Conservation (phyloP, 2,329 filamentous ascomycete genomes). For the Cucurbitaria berberidis region DNA sequence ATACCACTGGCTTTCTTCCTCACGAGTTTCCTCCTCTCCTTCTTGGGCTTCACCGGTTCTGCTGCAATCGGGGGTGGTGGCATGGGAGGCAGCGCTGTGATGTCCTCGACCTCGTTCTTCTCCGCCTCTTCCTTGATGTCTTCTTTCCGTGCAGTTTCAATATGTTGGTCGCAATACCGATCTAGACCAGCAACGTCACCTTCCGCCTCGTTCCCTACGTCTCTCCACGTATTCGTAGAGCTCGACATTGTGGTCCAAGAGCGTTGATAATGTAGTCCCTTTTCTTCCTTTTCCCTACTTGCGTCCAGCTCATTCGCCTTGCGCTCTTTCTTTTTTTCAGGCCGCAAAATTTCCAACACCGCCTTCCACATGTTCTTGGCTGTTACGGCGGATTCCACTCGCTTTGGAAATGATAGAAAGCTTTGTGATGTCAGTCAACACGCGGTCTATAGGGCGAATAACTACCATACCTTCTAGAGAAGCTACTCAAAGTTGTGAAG, state of each 20-base stretch:
- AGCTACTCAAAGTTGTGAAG: no score
- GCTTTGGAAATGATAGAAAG: not conserved
- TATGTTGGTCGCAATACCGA: not conserved
- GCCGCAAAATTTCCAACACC: not conserved
- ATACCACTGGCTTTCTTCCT: not conserved
- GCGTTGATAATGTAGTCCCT: not conserved
- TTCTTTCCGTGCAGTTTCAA: not conserved
- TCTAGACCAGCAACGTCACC: not conserved
- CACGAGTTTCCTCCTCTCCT: not conserved
- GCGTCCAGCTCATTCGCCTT: not conserved
- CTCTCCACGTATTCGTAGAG: not conserved
- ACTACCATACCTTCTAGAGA: no score
- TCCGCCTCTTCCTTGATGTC: not conserved
- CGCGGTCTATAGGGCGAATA: not conserved
- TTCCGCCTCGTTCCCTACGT: not conserved
- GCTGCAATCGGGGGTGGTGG: not conserved
- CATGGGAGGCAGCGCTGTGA: constrained; percentile 1
- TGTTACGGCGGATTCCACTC: not conserved
- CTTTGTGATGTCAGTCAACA: not conserved
- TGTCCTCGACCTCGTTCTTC: not conserved
- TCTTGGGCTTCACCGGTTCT: not conserved
- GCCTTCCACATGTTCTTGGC: not conserved
- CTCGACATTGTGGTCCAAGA: not conserved
- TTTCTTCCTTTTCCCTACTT: not conserved
- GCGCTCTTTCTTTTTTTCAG: not conserved